These are phyloP conservation scores for Claviceps citrina DNA, from an alignment of 2,329 filamentous ascomycete species.

Conservation along the genomic window DNA sequence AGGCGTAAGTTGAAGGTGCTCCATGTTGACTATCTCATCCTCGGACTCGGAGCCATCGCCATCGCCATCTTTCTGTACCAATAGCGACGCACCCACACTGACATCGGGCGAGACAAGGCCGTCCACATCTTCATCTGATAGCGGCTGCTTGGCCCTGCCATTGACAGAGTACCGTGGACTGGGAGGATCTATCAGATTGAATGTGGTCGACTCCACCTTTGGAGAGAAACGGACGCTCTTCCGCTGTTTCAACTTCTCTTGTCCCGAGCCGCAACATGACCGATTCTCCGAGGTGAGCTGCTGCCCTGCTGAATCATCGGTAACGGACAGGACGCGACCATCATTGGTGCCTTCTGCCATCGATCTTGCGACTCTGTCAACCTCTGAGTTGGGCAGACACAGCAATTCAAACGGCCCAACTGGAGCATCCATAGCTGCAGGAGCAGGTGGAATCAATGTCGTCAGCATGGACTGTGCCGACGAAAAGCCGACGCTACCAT, in stretches of 20 bases:
- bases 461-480: constrained; percentile 8
- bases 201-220: constrained; percentile 48
- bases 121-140: neutral
- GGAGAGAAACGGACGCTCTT: constrained; percentile 61
- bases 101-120: neutral
- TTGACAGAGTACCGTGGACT: constrained; percentile 25
- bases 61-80: neutral
- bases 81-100: neutral
- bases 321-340: neutral
- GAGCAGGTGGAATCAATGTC: neutral
- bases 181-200: constrained; percentile 35
- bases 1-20: constrained; percentile 80
- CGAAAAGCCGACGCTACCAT: too few relatives aligned
- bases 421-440: neutral
- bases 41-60: neutral
- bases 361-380: neutral
- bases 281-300: neutral
- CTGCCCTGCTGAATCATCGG: neutral
- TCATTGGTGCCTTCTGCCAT: neutral
- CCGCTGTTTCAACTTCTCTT: constrained; percentile 22
- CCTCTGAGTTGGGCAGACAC: neutral
- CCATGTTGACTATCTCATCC: constrained; percentile 43
- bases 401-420: neutral
- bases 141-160: constrained; percentile 4
- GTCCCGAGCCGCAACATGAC: constrained; percentile 10